A percentile compares a stretch with the other conserved stretches of the same genome.
These are phyloP conservation scores for Plasmodium relictum DNA, from an alignment of 169 alveolate genomes.

Conservation along the genomic window DNA sequence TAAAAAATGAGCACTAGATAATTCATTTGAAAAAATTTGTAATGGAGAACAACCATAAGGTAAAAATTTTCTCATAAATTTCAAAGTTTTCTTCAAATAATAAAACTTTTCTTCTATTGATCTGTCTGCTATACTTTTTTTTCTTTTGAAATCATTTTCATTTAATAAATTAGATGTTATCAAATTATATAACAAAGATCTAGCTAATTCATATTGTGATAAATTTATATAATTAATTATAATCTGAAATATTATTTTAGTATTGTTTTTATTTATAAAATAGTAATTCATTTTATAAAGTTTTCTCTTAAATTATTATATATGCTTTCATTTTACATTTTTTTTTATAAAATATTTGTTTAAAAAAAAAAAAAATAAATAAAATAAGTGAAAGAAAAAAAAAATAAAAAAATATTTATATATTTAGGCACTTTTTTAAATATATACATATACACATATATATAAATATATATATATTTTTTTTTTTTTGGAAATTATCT, in stretches of 20 bases:
- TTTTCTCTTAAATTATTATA: too few species aligned
- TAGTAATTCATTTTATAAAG: slow-evolving; percentile 18
- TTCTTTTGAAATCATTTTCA: slow-evolving; percentile 1
- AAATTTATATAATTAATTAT: slow-evolving; percentile 28
- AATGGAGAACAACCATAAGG: slow-evolving; percentile 51
- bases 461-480: too few species aligned
- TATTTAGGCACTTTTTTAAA: too few species aligned
- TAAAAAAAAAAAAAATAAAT: too few species aligned
- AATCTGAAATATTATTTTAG: slow-evolving; percentile 9
- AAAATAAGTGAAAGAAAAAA: too few species aligned
- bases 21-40: slow-evolving; percentile 34
- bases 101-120: slow-evolving; percentile 13
- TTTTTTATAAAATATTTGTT: too few species aligned
- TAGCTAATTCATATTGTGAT: slow-evolving; percentile 52
- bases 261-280: slow-evolving; percentile 14
- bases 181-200: slow-evolving; percentile 24
- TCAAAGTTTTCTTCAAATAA: slow-evolving; percentile 19
- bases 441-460: too few species aligned
- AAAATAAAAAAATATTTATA: too few species aligned
- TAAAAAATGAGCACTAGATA: slow-evolving; percentile 44
- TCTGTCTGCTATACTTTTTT: background rate
- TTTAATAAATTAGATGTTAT: slow-evolving; percentile 5
- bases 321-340: too few species aligned
- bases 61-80: slow-evolving; percentile 48
- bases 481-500: too few species aligned